These are phyloP conservation scores for Monosporascus sp. DNA, from an alignment of 2,329 filamentous ascomycete genomes.

Conservation along the genomic window DNA sequence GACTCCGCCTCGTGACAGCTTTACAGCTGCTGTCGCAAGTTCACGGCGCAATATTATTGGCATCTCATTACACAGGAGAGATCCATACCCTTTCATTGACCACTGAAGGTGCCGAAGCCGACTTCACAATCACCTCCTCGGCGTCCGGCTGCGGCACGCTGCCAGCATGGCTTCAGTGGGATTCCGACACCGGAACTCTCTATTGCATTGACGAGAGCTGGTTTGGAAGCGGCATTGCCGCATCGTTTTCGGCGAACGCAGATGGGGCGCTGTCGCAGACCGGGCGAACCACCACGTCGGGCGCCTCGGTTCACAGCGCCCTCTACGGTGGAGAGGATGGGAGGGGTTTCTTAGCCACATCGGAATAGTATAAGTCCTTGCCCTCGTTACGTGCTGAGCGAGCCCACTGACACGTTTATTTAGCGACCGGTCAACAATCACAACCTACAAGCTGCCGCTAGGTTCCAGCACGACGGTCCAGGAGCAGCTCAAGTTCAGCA, in stretches of 20 bases:
- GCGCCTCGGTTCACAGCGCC: constrained; percentile 34
- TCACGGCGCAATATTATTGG: constrained; percentile 27
- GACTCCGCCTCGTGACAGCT: constrained; percentile 12
- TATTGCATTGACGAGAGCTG: constrained; percentile 33
- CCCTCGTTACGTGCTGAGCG: no score
- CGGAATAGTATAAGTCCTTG: constrained; percentile 32
- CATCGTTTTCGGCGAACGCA: constrained; percentile 26
- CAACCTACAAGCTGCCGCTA: constrained; percentile 37
- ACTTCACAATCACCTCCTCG: constrained; percentile 22
- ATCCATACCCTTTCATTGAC: constrained; percentile 30
- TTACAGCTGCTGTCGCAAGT: constrained; percentile 16
- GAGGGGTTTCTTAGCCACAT: constrained; percentile 34
- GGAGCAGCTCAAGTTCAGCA: constrained; percentile 35
- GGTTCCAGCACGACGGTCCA: constrained; percentile 20
- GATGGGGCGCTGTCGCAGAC: constrained; percentile 27
- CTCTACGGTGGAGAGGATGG: constrained; percentile 34
- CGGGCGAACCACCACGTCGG: constrained; percentile 25
- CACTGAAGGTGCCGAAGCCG: constrained; percentile 15
- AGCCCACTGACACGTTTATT: constrained; percentile 6
- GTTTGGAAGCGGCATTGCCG: constrained; percentile 29
- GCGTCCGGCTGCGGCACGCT: constrained; percentile 27
- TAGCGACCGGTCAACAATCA: constrained; percentile 37
- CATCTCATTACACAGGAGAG: constrained; percentile 34
- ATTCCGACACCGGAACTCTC: constrained; percentile 24
- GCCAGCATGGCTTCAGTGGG: constrained; percentile 33